Percentiles rank a stretch among this genome's conserved stretches.
Conservation (phyloP, 805 yeast species). For the Yamadazyma scolyti region DNA sequence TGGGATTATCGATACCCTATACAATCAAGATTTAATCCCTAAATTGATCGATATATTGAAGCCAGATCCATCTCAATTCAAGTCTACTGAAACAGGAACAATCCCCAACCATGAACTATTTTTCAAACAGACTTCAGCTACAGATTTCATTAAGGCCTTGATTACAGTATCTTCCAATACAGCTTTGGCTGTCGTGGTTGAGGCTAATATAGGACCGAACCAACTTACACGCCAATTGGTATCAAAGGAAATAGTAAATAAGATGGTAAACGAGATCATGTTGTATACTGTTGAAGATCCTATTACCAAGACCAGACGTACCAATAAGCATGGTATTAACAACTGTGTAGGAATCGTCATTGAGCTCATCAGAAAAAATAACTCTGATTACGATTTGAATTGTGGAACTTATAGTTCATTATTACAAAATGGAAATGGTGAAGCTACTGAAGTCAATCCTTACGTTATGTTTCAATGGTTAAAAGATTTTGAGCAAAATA, state of each 20-base stretch:
- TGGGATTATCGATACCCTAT: conserved; percentile 75
- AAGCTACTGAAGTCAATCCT: conserved; percentile 36
- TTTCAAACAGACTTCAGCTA: conserved; percentile 83
- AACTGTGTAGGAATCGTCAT: conserved; percentile 94
- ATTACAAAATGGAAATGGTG: conserved; percentile 23
- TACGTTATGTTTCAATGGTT: conserved; percentile 42
- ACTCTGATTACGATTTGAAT: conserved; percentile 89
- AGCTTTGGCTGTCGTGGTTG: conserved; percentile 69
- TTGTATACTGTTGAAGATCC: conserved; percentile 18
- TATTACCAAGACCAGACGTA: conserved; percentile 9
- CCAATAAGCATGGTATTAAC: conserved; percentile 82
- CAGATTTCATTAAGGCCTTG: conserved; percentile 91
- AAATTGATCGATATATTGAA: conserved; percentile 67
- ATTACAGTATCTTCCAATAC: conserved; percentile 88
- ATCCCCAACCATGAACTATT: conserved; percentile 29
- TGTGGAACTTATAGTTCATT: conserved; percentile 79
- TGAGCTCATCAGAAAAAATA: conserved; percentile 91
- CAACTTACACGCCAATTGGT: conserved; percentile 90
- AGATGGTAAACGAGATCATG: conserved; percentile 74
- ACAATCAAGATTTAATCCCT: conserved; percentile 70
- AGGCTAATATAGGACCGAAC: conserved; percentile 93
- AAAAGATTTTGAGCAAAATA: conserved; percentile 68
- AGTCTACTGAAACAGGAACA: conserved; percentile 5
- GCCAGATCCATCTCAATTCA: conserved; percentile 60
- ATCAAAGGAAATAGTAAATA: conserved; percentile 62